Evolutionary conservation across 106 monocot species (phyloP).

Genomic region (Posidonia australis): DNA sequence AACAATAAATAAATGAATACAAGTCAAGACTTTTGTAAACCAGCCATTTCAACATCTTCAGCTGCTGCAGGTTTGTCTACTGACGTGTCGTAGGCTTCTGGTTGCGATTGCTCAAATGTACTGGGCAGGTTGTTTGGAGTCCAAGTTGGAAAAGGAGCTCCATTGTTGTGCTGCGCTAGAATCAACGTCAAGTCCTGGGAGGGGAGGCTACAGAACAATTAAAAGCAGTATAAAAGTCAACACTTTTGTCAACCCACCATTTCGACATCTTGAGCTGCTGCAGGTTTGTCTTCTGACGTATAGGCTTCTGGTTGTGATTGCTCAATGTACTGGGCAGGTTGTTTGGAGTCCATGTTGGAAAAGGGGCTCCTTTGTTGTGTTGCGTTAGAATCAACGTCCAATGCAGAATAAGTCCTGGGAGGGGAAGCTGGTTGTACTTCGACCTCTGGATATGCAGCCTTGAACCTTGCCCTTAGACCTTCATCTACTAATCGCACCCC

Average conservation of each 20-base stretch:
- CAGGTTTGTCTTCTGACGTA: conserved; percentile 1
- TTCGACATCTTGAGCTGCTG: conserved; percentile 2
- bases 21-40: not conserved
- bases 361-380: conserved; percentile 28
- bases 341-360: conserved; percentile 20
- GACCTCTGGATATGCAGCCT: conserved; percentile 89
- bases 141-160: conserved; percentile 21
- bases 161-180: conserved; percentile 16
- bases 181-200: conserved; percentile 51
- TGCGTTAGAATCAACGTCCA: conserved; percentile 35
- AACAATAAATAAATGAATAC: too few species aligned
- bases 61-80: not conserved
- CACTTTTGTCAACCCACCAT: conserved; percentile 3
- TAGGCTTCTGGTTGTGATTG: conserved; percentile 5
- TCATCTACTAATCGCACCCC: conserved; percentile 92
- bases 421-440: conserved; percentile 92
- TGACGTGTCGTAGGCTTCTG: conserved; percentile 2
- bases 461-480: conserved; percentile 87
- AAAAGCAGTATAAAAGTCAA: too few species aligned
- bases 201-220: too few species aligned
- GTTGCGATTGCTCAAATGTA: not conserved
- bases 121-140: conserved; percentile 21
- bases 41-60: conserved; percentile 10
- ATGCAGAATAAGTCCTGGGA: conserved; percentile 37
- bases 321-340: conserved; percentile 2